Base-by-base conservation (phyloP, 208 protist genomes). In the Trypanosoma vivax region DNA sequence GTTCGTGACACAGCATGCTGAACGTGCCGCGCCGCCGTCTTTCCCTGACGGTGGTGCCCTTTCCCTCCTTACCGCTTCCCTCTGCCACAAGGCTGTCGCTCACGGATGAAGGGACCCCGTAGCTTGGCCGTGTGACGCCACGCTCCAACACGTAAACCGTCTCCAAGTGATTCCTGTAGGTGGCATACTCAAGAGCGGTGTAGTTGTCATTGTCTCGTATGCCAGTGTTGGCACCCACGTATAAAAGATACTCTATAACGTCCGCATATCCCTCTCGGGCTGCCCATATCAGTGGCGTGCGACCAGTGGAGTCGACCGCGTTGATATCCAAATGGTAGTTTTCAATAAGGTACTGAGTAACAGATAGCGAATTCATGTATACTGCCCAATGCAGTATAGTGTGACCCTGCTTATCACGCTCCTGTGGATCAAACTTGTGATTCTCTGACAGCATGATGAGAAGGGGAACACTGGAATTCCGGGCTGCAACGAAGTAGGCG, bases 301-400 rank as follows among this genome's bases (percentile, higher is more conserved):
- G 81, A 5, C 77, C 77, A 42, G 69, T 54, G 33, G 52, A 55
- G 50, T 89, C 84, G 30, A 38, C 21, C 14, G 49, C 50, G 43
- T 87, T 49, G 25, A 79, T 65, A 21, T 71, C 74, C 37, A 65
- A 70, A 13, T 50, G 46, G 70, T 76, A 91, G 35, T 75, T 63
- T 38, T 87, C 74, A 29, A 86, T n/a, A 30, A 92, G 65, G 61
- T 86, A 92, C 50, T 83, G 67, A 49, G 72, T 80, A 35, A 59
- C 72, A 28, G 70, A 50, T 23, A 65, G 45, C 10, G 60, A 76
- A 65, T 87, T 84, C 16, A 48, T 70, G 56, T 85, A 92, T 9
- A 79, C 78, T 4, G 80, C 77, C 78, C 80, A 92, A 57, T 89
- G 80, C 59, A 89, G 34, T n/a, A 92, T 54, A 9, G 70, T 60